Conservation (phyloP, 768 basidiomycete genomes). For the Symmetrospora coprosmae region DNA sequence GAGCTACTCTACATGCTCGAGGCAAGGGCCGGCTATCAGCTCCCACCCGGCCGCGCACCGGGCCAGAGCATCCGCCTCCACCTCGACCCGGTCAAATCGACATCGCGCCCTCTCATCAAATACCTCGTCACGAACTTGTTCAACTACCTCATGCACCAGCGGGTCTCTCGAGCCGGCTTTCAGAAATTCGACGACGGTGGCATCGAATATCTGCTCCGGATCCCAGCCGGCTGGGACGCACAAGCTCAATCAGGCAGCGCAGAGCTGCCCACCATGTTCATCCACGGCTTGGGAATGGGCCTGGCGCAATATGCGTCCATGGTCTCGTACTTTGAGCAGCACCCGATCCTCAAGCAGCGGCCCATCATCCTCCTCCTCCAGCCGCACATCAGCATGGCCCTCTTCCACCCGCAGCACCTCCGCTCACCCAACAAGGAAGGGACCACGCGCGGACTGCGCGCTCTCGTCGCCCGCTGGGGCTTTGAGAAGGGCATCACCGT, state of each 20-base stretch:
- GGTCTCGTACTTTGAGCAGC: constrained; percentile 10
- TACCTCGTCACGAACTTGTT: constrained; percentile 34
- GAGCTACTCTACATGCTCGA: constrained; percentile 30
- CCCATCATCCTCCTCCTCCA: constrained; percentile 67
- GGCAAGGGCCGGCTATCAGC: constrained; percentile 24
- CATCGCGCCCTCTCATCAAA: constrained; percentile 50
- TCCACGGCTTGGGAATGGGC: constrained; percentile 81
- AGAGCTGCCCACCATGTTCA: constrained; percentile 56
- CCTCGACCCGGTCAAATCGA: constrained; percentile 58
- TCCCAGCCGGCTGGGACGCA: constrained; percentile 55
- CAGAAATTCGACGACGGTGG: constrained; percentile 40
- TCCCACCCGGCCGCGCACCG: constrained; percentile 23
- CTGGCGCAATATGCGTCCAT: constrained; percentile 39
- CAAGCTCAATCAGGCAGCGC: too few relatives aligned
- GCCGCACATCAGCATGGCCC: constrained; percentile 69
- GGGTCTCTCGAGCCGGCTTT: constrained; percentile 26
- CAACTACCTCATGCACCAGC: constrained; percentile 16
- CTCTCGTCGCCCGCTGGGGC: constrained; percentile 47
- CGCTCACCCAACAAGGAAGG: constrained; percentile 54
- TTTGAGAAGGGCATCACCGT: constrained; percentile 51
- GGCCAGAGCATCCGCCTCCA: constrained; percentile 52
- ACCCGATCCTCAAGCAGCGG: constrained; percentile 47
- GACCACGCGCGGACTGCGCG: constrained; percentile 47
- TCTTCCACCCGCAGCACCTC: constrained; percentile 63
- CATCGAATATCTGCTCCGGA: constrained; percentile 61